Base-by-base conservation (phyloP, 148 eudicot genomes). In the Rhododendron mucronatum region DNA sequence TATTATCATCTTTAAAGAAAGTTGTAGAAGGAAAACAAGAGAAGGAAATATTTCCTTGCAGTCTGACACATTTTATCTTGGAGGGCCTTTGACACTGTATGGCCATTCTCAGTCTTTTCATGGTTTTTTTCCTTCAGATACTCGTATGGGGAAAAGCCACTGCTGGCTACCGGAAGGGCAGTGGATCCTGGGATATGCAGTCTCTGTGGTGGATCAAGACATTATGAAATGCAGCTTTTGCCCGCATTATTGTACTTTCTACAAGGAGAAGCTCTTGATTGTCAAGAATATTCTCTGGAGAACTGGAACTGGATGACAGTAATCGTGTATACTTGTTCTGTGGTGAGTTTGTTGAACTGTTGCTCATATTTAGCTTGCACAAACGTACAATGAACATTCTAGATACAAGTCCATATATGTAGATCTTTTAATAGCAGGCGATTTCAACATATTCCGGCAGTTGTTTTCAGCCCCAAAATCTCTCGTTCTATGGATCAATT, bases 171-270 rank as follows among this genome's bases (percentile, higher is more conserved):
- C 61, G 89, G 90, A 87, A 88, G 89, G 82, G 82, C 84, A 15
- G 88, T 87, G 51, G 90, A 91, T 84, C 91, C 92, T 51, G 92
- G 91, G 78, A 83, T 74, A 61, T 97, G 99, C 82, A 77, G 74
- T 80, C 86, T 91, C 16, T 97, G 99, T 90, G 96, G 98, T 88
- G 95, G 87, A 82, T 65, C 90, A 82, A 91, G 95, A 89, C 92
- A 93, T 65, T 95, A 89, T 69, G 99, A 97, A 88, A 88, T 97
- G 96, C 99, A 97, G 90, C 89, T 97, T 78, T 94, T 97, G 98
- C 93, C 98, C 28, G 93, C 98, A 41, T 53, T 95, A 85, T 88
- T 95, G 85, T 93, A 95, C 90, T 97, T 92, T 88, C 90, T 95
- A 51, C 98, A 92, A 39, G 94, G 91, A 91, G 87, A 87, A 74